phyloP scores from a whole-genome alignment of 2,329 filamentous ascomycete species.

The Ophiosphaerella korrae region DNA sequence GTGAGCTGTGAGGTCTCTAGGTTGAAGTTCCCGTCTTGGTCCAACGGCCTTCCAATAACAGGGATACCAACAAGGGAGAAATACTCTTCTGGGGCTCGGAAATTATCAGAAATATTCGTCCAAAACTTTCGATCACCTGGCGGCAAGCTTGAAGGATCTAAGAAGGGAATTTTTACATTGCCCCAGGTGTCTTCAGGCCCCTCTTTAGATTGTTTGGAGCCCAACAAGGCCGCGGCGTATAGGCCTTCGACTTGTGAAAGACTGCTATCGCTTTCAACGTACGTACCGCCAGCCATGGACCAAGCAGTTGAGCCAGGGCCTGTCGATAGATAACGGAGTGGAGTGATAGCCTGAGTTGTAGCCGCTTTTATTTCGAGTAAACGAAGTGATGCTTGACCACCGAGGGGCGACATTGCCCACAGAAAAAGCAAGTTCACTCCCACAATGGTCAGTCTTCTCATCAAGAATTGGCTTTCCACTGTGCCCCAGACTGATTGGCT shows the following conservation, averaged over 20 bases:
- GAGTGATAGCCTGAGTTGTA: conserved; percentile 1
- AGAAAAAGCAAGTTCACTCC: conserved; percentile 41
- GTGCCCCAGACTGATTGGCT: conserved; percentile 48
- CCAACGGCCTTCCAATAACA: conserved; percentile 21
- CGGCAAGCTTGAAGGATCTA: conserved; percentile 16
- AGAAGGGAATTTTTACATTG: conserved; percentile 42
- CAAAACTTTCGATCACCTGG: conserved; percentile 24
- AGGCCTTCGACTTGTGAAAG: conserved; percentile 27
- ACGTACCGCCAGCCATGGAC: conserved; percentile 13
- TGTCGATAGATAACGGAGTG: conserved; percentile 37
- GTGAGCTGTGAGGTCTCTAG: conserved; percentile 30
- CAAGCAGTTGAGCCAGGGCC: conserved; percentile 26
- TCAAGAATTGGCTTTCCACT: conserved; percentile 39
- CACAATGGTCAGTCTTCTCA: conserved; percentile 37
- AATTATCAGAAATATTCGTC: conserved; percentile 17
- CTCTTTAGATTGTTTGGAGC: conserved; percentile 25
- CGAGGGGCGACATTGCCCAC: conserved; percentile 45
- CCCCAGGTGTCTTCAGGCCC: conserved; percentile 39
- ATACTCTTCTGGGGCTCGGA: conserved; percentile 27
- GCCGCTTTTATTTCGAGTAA: conserved; percentile 20
- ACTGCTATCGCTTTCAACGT: conserved; percentile 15
- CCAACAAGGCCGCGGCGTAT: conserved; percentile 33
- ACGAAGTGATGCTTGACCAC: conserved; percentile 45
- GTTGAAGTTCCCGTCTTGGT: conserved; percentile 16
- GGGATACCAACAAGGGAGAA: conserved; percentile 39